Base-by-base conservation (phyloP, 352 stramenopile genomes). In the Globisporangium megalacanthum region DNA sequence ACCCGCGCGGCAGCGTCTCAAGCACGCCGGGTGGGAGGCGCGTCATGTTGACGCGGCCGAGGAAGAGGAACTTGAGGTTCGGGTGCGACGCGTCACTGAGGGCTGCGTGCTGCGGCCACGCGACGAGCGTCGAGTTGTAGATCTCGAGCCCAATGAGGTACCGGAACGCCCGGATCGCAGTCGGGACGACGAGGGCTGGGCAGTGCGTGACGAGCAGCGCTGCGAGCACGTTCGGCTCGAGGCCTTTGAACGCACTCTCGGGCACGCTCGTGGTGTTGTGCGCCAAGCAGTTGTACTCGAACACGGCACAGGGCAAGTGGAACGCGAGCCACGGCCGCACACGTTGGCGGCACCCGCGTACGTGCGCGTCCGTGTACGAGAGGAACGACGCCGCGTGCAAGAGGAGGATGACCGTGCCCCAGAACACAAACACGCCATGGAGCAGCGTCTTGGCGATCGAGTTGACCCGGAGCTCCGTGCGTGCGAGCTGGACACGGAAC, bases 281-380 rank as follows among this genome's bases (percentile, higher is more conserved):
- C 5, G 51, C 54, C 35, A 70, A 49, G 49, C 66, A 73, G 25
- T 73, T 65, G 56, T 68, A 68, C 22, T 62, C 33, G 10, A 63
- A 44, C 15, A 70, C 52, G 15, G 62, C 50, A 31, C 66, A 73
- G 8, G 66, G 51, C 4, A 66, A 60, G 25, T 78, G 69, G 29
- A 52, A 59, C 14, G 59, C 61, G 25, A 84, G 69, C 74, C 71
- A 84, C 13, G 69, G 68, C 14, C 63, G 60, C 47, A 78, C 69
- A 6, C 25, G 46, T 25, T 77, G 63, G 10, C 61, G 35, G 44
- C 74, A 84, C 47, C 47, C 48, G n/a, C 25, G 25, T 29, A 29
- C 25, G 25, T 29, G 25, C 4, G 25, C 25, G 25, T 29, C 25
- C 4, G 25, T 29, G 25, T 29, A 29, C 25, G 25, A 29, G 2